Base-by-base conservation (phyloP, 2,329 filamentous ascomycete genomes). In the Helicocarpus griseus region DNA sequence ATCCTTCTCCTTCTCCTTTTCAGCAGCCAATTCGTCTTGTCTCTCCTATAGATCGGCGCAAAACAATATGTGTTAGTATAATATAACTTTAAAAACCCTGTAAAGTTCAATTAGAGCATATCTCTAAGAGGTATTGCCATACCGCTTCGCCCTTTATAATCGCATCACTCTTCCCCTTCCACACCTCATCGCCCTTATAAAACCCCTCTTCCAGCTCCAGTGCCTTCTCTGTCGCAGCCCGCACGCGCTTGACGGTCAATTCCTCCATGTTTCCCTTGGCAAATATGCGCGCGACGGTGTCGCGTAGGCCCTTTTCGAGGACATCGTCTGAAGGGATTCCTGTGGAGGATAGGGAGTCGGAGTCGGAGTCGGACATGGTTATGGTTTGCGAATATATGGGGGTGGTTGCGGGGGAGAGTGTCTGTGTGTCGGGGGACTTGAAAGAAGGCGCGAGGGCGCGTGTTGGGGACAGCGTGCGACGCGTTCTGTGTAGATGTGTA, bases 221-320 rank as follows among this genome's bases (percentile, higher is more conserved):
- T 46, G 73, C 63, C 52, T 73, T 65, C 61, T 82, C 80, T 3
- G 74, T 75, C 22, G 72, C 72, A 28, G 69, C 60, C 46, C 81
- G 77, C 48, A 82, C 75, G 50, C 71, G 71, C 56, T 80, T 82
- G 49, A 82, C 70, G 0, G 80, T 82, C 54, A 82, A 64, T 48
- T 79, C 73, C 5, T 79, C 74, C 29, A 66, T 62, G 19, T 77
- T 69, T 6, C 66, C 69, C 1, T 61, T 57, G 26, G 62, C 60
- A 58, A 62, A 69, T 45, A 70, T 60, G n/a, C 58, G 55, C 13
- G 61, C 61, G 29, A 73, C 69, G 13, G 64, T 61, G 50, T 69
- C 62, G 39, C 71, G 67, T 41, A 74, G 57, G 19, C 59, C 63
- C 38, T 64, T 60, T 53, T 71, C 69, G n/a, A 73, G 56, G 13